Base-by-base conservation (phyloP, 768 basidiomycete genomes). In the Lentinula guzmanii region DNA sequence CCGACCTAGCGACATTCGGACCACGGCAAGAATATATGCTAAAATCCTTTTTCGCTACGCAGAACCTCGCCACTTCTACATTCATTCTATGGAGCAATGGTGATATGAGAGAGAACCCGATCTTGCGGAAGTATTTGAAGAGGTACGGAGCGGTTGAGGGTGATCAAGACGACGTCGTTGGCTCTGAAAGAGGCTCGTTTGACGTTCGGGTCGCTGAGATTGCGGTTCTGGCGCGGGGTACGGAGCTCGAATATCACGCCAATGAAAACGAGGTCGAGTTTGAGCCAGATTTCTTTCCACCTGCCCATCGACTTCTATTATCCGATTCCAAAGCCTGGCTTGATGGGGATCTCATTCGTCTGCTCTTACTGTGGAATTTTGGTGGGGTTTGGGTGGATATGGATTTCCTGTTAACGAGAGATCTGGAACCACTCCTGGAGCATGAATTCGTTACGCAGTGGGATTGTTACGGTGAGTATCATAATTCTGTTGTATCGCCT, bases 301-400 rank as follows among this genome's bases (percentile, higher is more conserved):
- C 24, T 3, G 39, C 39, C 8, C 41, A 56, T 56, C 41, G 24
- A 15, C 70, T 96, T 62, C 72, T 72, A 6, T 74, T 81, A 60
- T 77, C 83, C 58, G 96, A 98, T 69, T 72, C 77, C 65, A 89
- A 87, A 71, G 96, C 93, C 6, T 98, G 95, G 96, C 77, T 97
- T 31, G 96, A 98, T 66, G 95, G 96, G 0, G 96, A 98, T 71
- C 80, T 97, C 60, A 80, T 98, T n/a, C 79, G 96, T 55, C 70
- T 98, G 65, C 76, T 99, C 62, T 83, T 95, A 33, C 75, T 97
- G 37, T 98, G 95, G 92, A 86, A 84, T 63, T 86, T 83, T 68
- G 96, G 96, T 1, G 96, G 96, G 0, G 85, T 97, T 24, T 98
- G 96, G 96, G 80, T 98, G 52, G 96, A 99, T 71, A 97, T 98